phyloP scores from a whole-genome alignment of 2,329 filamentous ascomycete genomes.

The Thelonectria olida region DNA sequence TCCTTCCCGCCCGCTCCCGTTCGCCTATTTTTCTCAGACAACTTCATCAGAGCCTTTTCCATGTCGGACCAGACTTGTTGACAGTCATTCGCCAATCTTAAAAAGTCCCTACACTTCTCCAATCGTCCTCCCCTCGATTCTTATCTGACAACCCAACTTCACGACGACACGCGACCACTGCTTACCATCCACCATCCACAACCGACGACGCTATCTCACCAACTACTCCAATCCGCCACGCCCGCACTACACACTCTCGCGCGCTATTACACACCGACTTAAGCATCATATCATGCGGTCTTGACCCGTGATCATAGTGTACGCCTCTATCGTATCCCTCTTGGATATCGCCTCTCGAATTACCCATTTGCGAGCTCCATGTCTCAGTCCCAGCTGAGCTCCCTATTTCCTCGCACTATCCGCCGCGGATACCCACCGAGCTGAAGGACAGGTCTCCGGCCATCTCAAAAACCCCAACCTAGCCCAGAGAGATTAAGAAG shows the following conservation, averaged over 20 bases:
- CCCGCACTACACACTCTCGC: constrained; percentile 22
- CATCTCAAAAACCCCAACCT: constrained; percentile 25
- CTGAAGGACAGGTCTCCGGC: constrained; percentile 23
- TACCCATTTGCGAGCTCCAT: constrained; percentile 13
- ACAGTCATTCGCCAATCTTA: neutral
- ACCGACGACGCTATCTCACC: constrained; percentile 31
- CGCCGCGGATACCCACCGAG: constrained; percentile 12
- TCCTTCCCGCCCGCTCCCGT: constrained; percentile 32
- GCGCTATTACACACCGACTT: constrained; percentile 35
- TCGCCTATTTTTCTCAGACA: constrained; percentile 11
- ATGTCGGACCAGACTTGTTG: constrained; percentile 1
- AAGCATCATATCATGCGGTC: constrained; percentile 37
- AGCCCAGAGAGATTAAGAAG: constrained; percentile 27
- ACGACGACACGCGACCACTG: constrained; percentile 27
- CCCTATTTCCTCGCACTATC: constrained; percentile 9
- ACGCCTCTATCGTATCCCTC: constrained; percentile 22
- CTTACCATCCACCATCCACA: constrained; percentile 22
- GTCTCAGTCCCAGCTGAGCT: constrained; percentile 31
- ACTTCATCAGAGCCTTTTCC: constrained; percentile 26
- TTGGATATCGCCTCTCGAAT: constrained; percentile 10
- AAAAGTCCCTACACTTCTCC: constrained; percentile 9
- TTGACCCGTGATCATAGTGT: constrained; percentile 35
- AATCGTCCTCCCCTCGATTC: constrained; percentile 12
- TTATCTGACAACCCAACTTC: constrained; percentile 20
- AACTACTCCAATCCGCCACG: constrained; percentile 33